Conservation (phyloP, 371 early-diverging fungal species). For the Entomophthora muscae region DNA sequence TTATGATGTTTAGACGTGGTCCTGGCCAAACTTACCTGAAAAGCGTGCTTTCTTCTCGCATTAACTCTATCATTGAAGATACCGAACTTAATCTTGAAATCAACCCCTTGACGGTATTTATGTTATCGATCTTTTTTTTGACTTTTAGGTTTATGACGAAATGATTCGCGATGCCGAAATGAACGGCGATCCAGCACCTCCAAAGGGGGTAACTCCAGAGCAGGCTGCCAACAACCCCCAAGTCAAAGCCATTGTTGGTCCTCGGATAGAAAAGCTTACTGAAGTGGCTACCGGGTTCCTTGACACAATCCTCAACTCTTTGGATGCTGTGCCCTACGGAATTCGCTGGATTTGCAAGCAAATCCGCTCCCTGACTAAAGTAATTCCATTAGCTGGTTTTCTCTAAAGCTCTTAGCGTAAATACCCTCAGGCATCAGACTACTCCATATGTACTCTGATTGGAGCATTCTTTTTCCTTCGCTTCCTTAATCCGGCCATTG, state of each 20-base stretch:
- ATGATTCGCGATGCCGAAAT: slow-evolving; percentile 60
- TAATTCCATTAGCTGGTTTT: slow-evolving; percentile 11
- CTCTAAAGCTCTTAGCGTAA: slow-evolving; percentile 27
- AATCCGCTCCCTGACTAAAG: slow-evolving; percentile 80
- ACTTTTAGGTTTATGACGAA: slow-evolving; percentile 57
- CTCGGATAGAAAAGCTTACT: slow-evolving; percentile 64
- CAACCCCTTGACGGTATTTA: slow-evolving; percentile 53
- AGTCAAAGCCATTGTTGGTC: slow-evolving; percentile 65
- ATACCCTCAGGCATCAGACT: slow-evolving; percentile 76
- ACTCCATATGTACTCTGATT: slow-evolving; percentile 78
- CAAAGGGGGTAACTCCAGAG: slow-evolving; percentile 59
- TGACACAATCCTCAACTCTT: slow-evolving; percentile 57
- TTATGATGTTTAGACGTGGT: slow-evolving; percentile 36
- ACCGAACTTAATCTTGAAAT: slow-evolving; percentile 70
- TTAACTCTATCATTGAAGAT: slow-evolving; percentile 55
- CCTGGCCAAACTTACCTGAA: slow-evolving; percentile 88
- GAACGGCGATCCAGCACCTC: slow-evolving; percentile 31
- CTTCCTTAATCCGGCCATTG: slow-evolving; percentile 93
- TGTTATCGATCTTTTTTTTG: not conserved
- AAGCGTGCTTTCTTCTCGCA: slow-evolving; percentile 61
- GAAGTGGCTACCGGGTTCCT: slow-evolving; percentile 72
- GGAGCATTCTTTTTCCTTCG: slow-evolving; percentile 95
- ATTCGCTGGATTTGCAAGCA: slow-evolving; percentile 98
- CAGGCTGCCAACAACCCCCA: slow-evolving; percentile 52
- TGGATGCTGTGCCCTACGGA: slow-evolving; percentile 79